These are phyloP conservation scores for Leccinum broughii DNA, from an alignment of 768 basidiomycete species.

Conservation along the genomic window DNA sequence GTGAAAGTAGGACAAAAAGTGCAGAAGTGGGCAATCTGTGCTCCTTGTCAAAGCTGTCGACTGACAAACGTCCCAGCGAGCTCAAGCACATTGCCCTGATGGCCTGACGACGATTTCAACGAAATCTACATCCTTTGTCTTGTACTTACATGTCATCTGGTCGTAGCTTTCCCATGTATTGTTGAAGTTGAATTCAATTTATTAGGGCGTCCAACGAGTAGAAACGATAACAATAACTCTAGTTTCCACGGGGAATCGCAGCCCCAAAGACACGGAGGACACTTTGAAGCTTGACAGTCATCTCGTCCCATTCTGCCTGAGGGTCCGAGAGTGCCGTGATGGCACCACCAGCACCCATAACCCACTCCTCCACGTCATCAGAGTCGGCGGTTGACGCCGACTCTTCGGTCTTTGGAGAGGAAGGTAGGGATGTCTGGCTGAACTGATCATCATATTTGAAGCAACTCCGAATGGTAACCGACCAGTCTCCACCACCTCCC, in stretches of 20 bases:
- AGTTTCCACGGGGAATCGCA: conserved; percentile 26
- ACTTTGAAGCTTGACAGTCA: conserved; percentile 81
- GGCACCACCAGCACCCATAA: conserved; percentile 91
- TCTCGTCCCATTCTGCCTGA: conserved; percentile 92
- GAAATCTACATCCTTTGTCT: background rate
- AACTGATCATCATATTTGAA: conserved; percentile 61
- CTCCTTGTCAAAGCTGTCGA: background rate
- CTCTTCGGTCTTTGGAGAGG: conserved; percentile 9
- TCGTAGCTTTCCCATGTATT: background rate
- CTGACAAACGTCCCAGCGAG: too few species aligned
- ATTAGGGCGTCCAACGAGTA: background rate
- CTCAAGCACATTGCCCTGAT: conserved; percentile 40
- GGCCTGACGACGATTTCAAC: conserved; percentile 43
- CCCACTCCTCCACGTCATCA: conserved; percentile 55
- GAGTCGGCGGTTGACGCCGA: conserved; percentile 14
- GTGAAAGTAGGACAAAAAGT: conserved; percentile 94
- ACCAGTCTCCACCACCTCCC: conserved; percentile 88
- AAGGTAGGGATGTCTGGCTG: conserved; percentile 12
- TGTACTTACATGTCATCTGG: background rate
- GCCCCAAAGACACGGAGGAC: conserved; percentile 65
- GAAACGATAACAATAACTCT: background rate
- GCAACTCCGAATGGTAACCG: conserved; percentile 91
- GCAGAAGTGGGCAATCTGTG: conserved; percentile 54
- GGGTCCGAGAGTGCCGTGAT: conserved; percentile 91
- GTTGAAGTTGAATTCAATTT: conserved; percentile 41